phyloP scores from a whole-genome alignment of 1,284 basidiomycete genomes.

The Butyriboletus appendiculatus region DNA sequence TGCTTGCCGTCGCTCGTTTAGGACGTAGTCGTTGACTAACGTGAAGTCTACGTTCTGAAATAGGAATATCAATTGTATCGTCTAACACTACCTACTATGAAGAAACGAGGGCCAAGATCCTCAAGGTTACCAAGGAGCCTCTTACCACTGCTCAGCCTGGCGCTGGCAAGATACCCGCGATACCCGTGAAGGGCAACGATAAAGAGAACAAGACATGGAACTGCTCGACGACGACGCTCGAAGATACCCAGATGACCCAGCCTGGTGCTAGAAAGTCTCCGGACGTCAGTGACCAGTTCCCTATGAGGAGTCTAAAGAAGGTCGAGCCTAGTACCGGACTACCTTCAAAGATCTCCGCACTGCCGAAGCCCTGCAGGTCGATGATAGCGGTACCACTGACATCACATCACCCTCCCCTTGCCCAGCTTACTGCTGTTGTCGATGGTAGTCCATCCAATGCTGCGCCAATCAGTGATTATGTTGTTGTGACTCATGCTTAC shows the following conservation, averaged over 20 bases:
- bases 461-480: background rate
- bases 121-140: background rate
- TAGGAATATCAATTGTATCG: background rate
- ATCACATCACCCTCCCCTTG: background rate
- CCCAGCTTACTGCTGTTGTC: background rate
- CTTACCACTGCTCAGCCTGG: constrained; percentile 1
- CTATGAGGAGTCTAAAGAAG: constrained; percentile 7
- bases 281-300: background rate
- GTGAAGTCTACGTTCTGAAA: background rate
- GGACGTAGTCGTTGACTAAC: constrained; percentile 3
- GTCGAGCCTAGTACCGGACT: constrained; percentile 1
- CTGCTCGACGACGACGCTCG: background rate
- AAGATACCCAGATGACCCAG: background rate
- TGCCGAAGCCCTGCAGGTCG: constrained; percentile 6
- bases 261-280: constrained; percentile 5
- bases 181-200: background rate
- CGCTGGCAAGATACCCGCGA: constrained; percentile 8
- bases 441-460: constrained; percentile 5
- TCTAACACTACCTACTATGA: background rate
- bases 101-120: background rate
- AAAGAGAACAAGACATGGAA: background rate
- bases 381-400: constrained; percentile 12
- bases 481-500: background rate
- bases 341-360: constrained; percentile 1
- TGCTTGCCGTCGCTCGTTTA: background rate